Percentiles rank a stretch among this genome's conserved stretches.
These are phyloP conservation scores for Sugiyamaella marilandica DNA, from an alignment of 805 yeast genomes.

Conservation along the genomic window DNA sequence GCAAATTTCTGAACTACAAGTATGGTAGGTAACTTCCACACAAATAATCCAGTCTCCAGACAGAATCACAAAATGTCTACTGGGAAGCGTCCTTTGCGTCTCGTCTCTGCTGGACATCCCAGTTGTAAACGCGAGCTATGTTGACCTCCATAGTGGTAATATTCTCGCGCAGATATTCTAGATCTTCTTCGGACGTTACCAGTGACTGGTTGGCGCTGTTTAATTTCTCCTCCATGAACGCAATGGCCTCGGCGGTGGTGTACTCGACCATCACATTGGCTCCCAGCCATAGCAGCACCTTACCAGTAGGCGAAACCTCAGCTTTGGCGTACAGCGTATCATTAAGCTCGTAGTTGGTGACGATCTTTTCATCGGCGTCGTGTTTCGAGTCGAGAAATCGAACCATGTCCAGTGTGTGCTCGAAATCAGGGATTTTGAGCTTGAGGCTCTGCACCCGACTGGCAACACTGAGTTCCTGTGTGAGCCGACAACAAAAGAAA, in stretches of 20 bases:
- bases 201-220: constrained; percentile 56
- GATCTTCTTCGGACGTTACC: constrained; percentile 68
- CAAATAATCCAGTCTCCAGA: too few relatives aligned
- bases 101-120: constrained; percentile 35
- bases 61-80: too few relatives aligned
- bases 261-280: constrained; percentile 97
- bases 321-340: constrained; percentile 91
- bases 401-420: constrained; percentile 75
- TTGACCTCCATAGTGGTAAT: constrained; percentile 98
- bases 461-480: constrained; percentile 38
- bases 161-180: constrained; percentile 77
- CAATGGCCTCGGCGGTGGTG: constrained; percentile 81
- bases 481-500: constrained; percentile 24
- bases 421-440: constrained; percentile 84
- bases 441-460: constrained; percentile 44
- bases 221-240: constrained; percentile 58
- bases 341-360: constrained; percentile 84
- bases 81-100: constrained; percentile 4
- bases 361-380: constrained; percentile 42
- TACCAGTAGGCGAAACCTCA: constrained; percentile 53
- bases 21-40: too few relatives aligned
- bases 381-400: constrained; percentile 48
- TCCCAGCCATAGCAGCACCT: constrained; percentile 92
- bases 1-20: too few relatives aligned
- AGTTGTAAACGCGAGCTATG: constrained; percentile 63